Base-by-base conservation (phyloP, 2,329 filamentous ascomycete genomes). In the Neophaeococcomyces aloes region DNA sequence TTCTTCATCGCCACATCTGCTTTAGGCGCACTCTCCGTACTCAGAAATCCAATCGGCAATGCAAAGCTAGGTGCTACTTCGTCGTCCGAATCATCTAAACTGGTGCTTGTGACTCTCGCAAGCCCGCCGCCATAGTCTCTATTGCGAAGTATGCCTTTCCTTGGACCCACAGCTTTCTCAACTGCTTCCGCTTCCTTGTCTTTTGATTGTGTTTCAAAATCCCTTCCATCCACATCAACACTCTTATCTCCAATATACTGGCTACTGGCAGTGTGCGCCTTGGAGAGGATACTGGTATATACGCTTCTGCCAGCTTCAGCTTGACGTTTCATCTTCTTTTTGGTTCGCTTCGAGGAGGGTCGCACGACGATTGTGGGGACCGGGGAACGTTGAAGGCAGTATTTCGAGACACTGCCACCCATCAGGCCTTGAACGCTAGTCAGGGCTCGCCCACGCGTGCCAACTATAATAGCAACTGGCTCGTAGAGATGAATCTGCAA, bases 291-390 rank as follows among this genome's bases (percentile, higher is more conserved):
- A 42, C 81, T 75, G 40, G 80, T 71, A 60, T 94, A 94, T 34
- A 79, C 83, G 53, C 83, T 79, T 27, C 87, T 76, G 13, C 69
- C 72, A 4, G 85, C 80, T 55, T 94, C 86, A 42, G 83, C 79
- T 39, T 79, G 75, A 23, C 88, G 79, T 68, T 94, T 94, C 47
- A 76, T 74, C 65, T 91, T 93, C 67, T 93, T 93, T 65, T 91
- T 91, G 58, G 85, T 77, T 15, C 88, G 81, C 66, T 93, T 93
- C 48, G 84, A 83, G 25, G 82, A 83, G 29, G 88, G 87, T 3
- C 88, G 78, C 7, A 94, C 88, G 25, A 95, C 88, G 23, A 94
- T 88, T 6, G 94, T 88, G 1, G 88, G 88, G 1, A 95, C 85
- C 0, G 88, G 87, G 1, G 85, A 94, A 61, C 94, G 88, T 59